phyloP scores from a whole-genome alignment of 2,329 filamentous ascomycete species.

The Didymella lethalis region DNA sequence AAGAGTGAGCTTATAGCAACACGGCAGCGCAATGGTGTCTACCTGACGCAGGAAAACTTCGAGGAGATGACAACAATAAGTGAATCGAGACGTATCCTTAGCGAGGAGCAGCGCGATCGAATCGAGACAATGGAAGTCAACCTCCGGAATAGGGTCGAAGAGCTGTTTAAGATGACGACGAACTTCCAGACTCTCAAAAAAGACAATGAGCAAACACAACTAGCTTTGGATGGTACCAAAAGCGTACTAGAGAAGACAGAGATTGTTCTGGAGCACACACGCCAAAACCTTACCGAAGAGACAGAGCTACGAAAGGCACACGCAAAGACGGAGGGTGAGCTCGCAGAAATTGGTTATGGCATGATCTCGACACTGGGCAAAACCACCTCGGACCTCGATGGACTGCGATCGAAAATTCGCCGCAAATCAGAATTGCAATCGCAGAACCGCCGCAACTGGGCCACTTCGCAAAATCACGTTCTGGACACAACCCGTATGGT shows the following conservation, averaged over 20 bases:
- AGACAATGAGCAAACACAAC: conserved; percentile 80
- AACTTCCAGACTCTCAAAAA: conserved; percentile 89
- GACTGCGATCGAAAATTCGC: conserved; percentile 84
- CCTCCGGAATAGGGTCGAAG: conserved; percentile 90
- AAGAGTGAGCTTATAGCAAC: conserved; percentile 94
- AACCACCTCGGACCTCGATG: conserved; percentile 81
- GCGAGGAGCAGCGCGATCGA: conserved; percentile 89
- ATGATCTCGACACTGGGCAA: conserved; percentile 79
- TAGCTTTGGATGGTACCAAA: conserved; percentile 79
- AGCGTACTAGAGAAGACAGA: conserved; percentile 87
- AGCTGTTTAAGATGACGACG: conserved; percentile 84
- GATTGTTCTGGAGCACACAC: conserved; percentile 78
- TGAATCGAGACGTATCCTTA: conserved; percentile 88
- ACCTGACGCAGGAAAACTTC: conserved; percentile 85
- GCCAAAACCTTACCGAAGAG: conserved; percentile 80
- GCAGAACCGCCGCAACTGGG: conserved; percentile 81
- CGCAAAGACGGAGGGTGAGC: conserved; percentile 79
- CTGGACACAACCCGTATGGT: conserved; percentile 78
- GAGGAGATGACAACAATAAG: conserved; percentile 92
- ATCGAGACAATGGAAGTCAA: conserved; percentile 92
- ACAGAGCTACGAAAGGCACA: conserved; percentile 81
- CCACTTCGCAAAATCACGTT: conserved; percentile 76
- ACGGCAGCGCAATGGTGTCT: conserved; percentile 92
- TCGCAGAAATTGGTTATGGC: conserved; percentile 75
- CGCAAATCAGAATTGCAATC: conserved; percentile 84